These are phyloP conservation scores for Hymenoscyphus occultus DNA, from an alignment of 2,329 filamentous ascomycete species.

Conservation along the genomic window DNA sequence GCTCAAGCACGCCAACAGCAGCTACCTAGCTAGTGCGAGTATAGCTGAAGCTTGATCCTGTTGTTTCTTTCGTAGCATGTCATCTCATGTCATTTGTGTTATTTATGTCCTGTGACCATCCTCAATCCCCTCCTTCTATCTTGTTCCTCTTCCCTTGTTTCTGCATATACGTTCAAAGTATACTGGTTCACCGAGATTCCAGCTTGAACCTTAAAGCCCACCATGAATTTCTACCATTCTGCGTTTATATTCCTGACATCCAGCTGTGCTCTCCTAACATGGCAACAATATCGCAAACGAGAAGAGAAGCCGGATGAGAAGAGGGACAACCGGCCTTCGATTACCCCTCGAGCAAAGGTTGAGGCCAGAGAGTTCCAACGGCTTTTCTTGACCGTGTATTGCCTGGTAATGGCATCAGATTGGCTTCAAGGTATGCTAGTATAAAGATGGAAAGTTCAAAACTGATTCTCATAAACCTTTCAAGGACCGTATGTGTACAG, in stretches of 20 bases:
- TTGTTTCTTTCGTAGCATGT: not conserved
- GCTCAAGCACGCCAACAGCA: not conserved
- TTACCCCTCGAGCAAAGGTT: conserved; percentile 29
- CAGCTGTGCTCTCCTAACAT: conserved; percentile 30
- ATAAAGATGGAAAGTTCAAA: conserved; percentile 20
- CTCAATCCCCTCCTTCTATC: not conserved
- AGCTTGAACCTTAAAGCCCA: not conserved
- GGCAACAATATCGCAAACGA: conserved; percentile 28
- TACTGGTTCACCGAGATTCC: not conserved
- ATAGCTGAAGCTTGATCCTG: not conserved
- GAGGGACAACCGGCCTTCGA: conserved; percentile 14
- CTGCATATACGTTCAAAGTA: too few relatives aligned
- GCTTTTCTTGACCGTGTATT: conserved; percentile 44
- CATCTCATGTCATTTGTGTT: conserved; percentile 3
- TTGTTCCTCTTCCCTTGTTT: not conserved
- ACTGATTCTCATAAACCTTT: conserved; percentile 32
- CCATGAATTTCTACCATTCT: conserved; percentile 31
- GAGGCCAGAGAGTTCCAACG: conserved; percentile 31
- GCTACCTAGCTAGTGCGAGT: not conserved
- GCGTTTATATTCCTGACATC: conserved; percentile 30
- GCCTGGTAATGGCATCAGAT: conserved; percentile 49
- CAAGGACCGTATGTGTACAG: conserved; percentile 37
- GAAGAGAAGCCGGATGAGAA: conserved; percentile 23
- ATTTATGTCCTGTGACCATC: not conserved
- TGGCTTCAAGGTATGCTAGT: conserved; percentile 50